Evolutionary conservation across 192 early-diverging fungal genomes (phyloP).

Genomic region (Dissophora ornata): DNA sequence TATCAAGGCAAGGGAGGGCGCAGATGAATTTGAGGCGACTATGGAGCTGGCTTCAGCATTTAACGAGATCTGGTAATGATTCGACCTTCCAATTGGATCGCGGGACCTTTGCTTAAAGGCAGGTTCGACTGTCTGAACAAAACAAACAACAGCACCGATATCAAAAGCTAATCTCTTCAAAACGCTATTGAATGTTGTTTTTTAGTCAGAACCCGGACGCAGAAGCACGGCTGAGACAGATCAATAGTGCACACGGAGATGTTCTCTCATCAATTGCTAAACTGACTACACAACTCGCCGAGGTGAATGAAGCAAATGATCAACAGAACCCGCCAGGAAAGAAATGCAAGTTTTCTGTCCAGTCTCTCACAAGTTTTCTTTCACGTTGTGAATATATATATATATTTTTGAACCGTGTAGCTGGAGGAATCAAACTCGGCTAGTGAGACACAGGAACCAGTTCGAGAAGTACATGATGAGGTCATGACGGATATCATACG

Average conservation of each 20-base stretch:
- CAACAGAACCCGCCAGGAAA: too few relatives aligned
- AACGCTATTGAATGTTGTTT: neutral
- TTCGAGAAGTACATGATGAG: constrained; percentile 12
- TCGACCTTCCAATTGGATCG: too few relatives aligned
- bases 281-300: constrained; percentile 9
- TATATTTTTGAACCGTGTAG: constrained; percentile 4
- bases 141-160: too few relatives aligned
- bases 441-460: constrained; percentile 22
- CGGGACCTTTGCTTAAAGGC: too few relatives aligned
- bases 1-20: constrained; percentile 33
- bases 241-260: constrained; percentile 27
- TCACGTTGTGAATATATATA: neutral
- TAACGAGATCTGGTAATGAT: constrained; percentile 47
- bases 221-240: constrained; percentile 8
- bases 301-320: constrained; percentile 1
- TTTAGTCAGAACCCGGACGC: constrained; percentile 18
- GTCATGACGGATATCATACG: constrained; percentile 30
- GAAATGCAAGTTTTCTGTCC: too few relatives aligned
- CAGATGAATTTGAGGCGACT: constrained; percentile 38
- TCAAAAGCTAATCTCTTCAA: too few relatives aligned
- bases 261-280: constrained; percentile 18
- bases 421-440: constrained; percentile 30
- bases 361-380: too few relatives aligned
- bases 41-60: constrained; percentile 26
- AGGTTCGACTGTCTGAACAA: too few relatives aligned